These are phyloP conservation scores for Fusarium sp. DNA, from an alignment of 2,329 filamentous ascomycete species.

Conservation along the genomic window DNA sequence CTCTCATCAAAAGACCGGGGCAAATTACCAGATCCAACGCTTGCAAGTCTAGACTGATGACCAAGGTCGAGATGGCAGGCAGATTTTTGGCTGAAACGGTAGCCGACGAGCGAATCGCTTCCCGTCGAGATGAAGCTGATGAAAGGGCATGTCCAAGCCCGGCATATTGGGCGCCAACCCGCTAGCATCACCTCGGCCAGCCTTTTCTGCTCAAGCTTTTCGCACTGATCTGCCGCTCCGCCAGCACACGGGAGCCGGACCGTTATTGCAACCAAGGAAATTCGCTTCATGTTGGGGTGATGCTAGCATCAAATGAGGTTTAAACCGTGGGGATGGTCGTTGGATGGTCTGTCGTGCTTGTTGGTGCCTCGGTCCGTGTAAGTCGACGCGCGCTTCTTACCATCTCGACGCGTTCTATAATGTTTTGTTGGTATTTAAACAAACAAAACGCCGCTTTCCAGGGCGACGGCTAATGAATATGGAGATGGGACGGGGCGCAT, in stretches of 20 bases:
- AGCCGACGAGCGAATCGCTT: slow-evolving; percentile 1
- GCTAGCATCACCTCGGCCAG: slow-evolving; percentile 12
- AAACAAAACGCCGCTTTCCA: slow-evolving; percentile 25
- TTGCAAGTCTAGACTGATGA: background rate
- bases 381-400: background rate
- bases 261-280: slow-evolving; percentile 2
- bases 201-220: background rate
- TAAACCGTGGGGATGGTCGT: slow-evolving; percentile 11
- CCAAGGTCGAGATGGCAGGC: background rate
- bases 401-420: background rate
- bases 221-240: slow-evolving; percentile 17
- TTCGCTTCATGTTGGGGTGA: slow-evolving; percentile 8
- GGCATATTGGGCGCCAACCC: slow-evolving; percentile 6
- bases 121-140: slow-evolving; percentile 8
- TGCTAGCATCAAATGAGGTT: slow-evolving; percentile 10
- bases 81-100: slow-evolving; percentile 9
- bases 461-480: slow-evolving; percentile 33
- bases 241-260: slow-evolving; percentile 31
- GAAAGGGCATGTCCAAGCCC: background rate
- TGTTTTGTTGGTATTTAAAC: slow-evolving; percentile 28
- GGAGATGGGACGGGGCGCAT: slow-evolving; percentile 8
- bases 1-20: slow-evolving; percentile 10
- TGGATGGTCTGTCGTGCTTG: background rate
- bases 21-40: slow-evolving; percentile 11
- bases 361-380: slow-evolving; percentile 7